phyloP scores from a whole-genome alignment of 306 rosid species.

The Cucumis sativus region DNA sequence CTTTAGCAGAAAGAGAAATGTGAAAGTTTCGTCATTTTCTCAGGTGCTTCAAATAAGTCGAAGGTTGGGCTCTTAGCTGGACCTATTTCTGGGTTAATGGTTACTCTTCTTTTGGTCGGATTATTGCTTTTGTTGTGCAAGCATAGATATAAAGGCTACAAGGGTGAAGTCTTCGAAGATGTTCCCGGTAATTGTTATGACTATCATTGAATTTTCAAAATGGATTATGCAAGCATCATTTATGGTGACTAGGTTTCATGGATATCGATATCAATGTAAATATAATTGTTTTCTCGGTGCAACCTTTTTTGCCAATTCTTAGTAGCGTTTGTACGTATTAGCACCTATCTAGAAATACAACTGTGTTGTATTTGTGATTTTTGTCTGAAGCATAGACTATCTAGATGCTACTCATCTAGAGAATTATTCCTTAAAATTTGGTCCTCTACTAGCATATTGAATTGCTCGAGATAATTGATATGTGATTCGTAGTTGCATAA shows the following conservation, averaged over 20 bases:
- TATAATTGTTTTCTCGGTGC: neutral
- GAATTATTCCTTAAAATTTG: neutral
- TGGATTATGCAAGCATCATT: neutral
- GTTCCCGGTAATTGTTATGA: constrained; percentile 61
- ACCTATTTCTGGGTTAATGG: constrained; percentile 38
- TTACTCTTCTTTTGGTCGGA: constrained; percentile 37
- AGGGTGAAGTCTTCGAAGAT: constrained; percentile 71
- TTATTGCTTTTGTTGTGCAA: constrained; percentile 46
- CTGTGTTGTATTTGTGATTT: neutral
- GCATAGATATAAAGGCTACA: constrained; percentile 49
- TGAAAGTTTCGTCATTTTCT: constrained; percentile 11
- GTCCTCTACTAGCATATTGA: neutral
- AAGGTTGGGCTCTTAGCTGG: constrained; percentile 65
- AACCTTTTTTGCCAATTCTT: neutral
- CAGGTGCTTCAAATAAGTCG: constrained; percentile 50
- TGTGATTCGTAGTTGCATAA: neutral
- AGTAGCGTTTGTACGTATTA: neutral
- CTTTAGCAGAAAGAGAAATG: neutral
- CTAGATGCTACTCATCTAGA: neutral
- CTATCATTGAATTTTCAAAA: constrained; percentile 12
- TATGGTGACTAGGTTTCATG: neutral
- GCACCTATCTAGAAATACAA: neutral
- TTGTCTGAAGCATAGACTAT: neutral
- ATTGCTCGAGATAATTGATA: neutral
- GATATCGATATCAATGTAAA: neutral